Evolutionary conservation across 1,284 basidiomycete genomes (phyloP).

Genomic region (Pholiota adiposa): DNA sequence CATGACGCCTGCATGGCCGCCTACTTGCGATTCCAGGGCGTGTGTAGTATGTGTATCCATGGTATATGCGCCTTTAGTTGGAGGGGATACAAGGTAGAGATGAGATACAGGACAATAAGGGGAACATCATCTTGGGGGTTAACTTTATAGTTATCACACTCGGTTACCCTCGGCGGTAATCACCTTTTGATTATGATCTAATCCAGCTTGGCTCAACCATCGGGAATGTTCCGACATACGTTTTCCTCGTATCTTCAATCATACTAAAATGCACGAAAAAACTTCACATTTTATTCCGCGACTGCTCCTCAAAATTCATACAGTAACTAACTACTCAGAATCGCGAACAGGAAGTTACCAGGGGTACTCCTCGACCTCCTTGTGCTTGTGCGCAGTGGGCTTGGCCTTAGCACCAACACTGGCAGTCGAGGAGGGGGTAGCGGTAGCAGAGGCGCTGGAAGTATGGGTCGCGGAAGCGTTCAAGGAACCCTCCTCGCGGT

Average conservation of each 20-base stretch:
- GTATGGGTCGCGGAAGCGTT: neutral
- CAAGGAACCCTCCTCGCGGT: neutral
- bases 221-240: neutral
- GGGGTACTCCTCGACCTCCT: constrained; percentile 1
- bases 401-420: neutral
- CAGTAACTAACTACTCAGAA: neutral
- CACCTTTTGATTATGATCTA: too few relatives aligned
- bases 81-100: neutral
- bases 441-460: neutral
- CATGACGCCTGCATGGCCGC: constrained; percentile 84
- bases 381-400: neutral
- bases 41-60: constrained; percentile 11
- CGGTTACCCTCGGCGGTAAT: too few relatives aligned
- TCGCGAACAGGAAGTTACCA: neutral
- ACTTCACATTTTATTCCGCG: constrained; percentile 14
- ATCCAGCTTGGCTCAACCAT: too few relatives aligned
- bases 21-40: constrained; percentile 68
- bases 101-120: neutral
- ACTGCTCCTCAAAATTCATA: constrained; percentile 11
- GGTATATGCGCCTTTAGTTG: neutral
- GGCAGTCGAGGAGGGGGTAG: neutral
- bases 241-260: neutral
- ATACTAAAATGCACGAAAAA: constrained; percentile 2
- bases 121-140: neutral
- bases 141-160: neutral